A percentile compares a stretch with the other conserved stretches of the same genome.
Conservation (phyloP, 2,329 filamentous ascomycete genomes). For the Pseudodiploospora longispora region DNA sequence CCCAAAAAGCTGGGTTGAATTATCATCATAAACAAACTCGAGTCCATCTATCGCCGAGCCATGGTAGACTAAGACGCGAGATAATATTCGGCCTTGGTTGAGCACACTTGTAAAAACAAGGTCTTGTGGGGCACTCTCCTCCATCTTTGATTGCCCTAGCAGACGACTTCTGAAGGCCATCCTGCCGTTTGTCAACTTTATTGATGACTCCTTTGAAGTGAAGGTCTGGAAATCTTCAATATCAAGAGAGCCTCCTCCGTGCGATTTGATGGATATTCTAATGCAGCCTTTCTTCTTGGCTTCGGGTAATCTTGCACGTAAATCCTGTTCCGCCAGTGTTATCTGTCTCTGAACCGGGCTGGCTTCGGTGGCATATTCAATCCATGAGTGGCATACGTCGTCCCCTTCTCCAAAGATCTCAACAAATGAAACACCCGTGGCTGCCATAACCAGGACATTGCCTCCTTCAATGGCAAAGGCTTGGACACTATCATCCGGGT, state of each 20-base stretch:
- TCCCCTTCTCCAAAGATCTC: constrained; percentile 79
- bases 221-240: constrained; percentile 70
- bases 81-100: constrained; percentile 64
- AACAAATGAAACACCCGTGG: constrained; percentile 75
- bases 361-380: constrained; percentile 65
- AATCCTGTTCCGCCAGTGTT: constrained; percentile 63
- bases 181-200: constrained; percentile 65
- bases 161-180: constrained; percentile 68
- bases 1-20: constrained; percentile 77
- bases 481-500: constrained; percentile 68
- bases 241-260: constrained; percentile 63
- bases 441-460: constrained; percentile 67
- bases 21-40: constrained; percentile 89
- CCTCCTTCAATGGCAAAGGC: constrained; percentile 77
- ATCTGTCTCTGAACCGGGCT: constrained; percentile 62
- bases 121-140: constrained; percentile 62
- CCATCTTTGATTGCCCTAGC: constrained; percentile 63
- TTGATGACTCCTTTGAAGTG: constrained; percentile 59
- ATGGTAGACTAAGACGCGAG: constrained; percentile 67
- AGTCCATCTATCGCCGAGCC: constrained; percentile 73
- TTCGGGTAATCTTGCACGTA: constrained; percentile 64
- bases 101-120: constrained; percentile 64
- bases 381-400: constrained; percentile 68
- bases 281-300: constrained; percentile 64
- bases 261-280: constrained; percentile 66